Percentiles rank a stretch among this genome's conserved stretches.
These are phyloP conservation scores for Tulasnella sp. DNA, from an alignment of 768 basidiomycete species.

Conservation along the genomic window DNA sequence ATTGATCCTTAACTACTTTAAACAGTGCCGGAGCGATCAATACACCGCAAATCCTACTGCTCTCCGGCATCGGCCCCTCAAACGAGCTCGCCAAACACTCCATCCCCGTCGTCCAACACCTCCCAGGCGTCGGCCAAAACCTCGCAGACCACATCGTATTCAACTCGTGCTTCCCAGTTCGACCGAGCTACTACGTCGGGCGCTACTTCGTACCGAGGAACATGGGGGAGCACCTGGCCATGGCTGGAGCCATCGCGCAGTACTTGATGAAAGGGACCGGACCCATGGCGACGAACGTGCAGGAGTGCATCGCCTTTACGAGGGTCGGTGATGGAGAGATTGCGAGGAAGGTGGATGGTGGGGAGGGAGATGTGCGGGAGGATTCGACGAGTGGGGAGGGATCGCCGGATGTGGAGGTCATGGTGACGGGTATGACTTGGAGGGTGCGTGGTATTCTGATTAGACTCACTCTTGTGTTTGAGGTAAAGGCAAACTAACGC, in stretches of 20 bases:
- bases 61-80: conserved; percentile 70
- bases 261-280: too few relatives aligned
- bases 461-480: too few relatives aligned
- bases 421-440: too few relatives aligned
- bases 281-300: too few relatives aligned
- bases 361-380: too few relatives aligned
- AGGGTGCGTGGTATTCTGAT: too few relatives aligned
- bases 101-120: conserved; percentile 62
- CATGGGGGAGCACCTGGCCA: background rate
- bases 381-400: too few relatives aligned
- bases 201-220: background rate
- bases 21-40: conserved; percentile 46
- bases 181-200: background rate
- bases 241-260: background rate
- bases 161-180: background rate
- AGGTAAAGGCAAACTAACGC: background rate
- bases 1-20: too few relatives aligned
- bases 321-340: too few relatives aligned
- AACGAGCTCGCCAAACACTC: conserved; percentile 55
- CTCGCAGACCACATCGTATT: conserved; percentile 67
- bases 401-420: background rate
- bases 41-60: conserved; percentile 46
- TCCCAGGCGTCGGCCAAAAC: conserved; percentile 76
- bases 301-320: too few relatives aligned
- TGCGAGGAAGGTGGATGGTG: too few relatives aligned